Base-by-base conservation (phyloP, 176 grass and related monocot species). In the Hsuehochloa calcarea region DNA sequence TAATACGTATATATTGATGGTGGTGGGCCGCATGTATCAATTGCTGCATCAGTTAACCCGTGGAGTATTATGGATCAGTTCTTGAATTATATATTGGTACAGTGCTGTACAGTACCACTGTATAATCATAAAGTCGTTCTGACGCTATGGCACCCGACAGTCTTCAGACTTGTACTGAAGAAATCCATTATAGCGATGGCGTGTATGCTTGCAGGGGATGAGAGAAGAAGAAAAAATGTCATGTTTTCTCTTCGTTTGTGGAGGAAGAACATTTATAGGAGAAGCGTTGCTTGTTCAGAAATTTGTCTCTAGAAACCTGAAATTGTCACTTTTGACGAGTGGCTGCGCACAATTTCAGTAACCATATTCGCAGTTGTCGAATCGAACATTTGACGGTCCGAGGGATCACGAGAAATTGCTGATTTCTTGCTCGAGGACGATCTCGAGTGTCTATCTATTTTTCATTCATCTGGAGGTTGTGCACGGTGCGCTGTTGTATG, bases 141-240 rank as follows among this genome's bases (percentile, higher is more conserved):
- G 59, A 5, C n/a, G 43, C 1, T 2, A 41, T 52, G 17, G 43
- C 43, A 50, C 31, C 63, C 35, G 20, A 52, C 58, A 46, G 12
- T 59, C 26, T 77, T 82, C 65, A 71, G 52, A n/a, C 65, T 67
- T 55, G 83, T 82, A 66, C 88, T 26, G 39, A 55, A 70, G 8
- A 16, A 56, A 17, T 59, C 25, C 83, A 56, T 86, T 25, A 60
- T 25, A n/a, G 58, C 26, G n/a, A 60, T 26, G 58, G n/a, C n/a
- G 12, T 25, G n/a, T 25, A 19, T 77, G 12, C 13, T 7, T 50
- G 56, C 70, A 76, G 26, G 15, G 29, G 13, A 65, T 22, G 10
- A 11, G 62, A 23, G 5, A 40, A 11, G 13, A 38, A 23, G 5
- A 40, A 11, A 20, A 38, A 3, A 50, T 56, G 68, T 35, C 46